Evolutionary conservation across 345 rosid species (phyloP).

Genomic region (Rubroshorea leprosula): DNA sequence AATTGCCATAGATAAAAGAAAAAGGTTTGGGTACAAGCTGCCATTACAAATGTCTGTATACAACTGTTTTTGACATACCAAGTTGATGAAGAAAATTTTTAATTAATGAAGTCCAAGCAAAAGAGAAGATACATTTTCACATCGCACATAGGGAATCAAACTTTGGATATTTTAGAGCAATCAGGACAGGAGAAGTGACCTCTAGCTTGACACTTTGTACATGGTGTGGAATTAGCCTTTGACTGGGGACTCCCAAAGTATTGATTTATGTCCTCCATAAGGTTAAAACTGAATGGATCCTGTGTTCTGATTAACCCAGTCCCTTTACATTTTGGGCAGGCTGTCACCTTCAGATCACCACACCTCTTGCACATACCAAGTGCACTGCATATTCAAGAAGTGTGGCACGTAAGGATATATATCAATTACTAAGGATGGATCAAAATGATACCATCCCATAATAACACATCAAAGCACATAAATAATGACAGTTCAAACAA

Average conservation of each 20-base stretch:
- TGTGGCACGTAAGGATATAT: constrained; percentile 12
- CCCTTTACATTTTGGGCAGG: constrained; percentile 79
- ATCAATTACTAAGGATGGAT: background rate
- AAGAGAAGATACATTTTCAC: background rate
- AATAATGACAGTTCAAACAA: background rate
- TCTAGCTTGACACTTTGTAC: constrained; percentile 56
- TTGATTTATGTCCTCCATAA: constrained; percentile 38
- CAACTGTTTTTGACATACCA: background rate
- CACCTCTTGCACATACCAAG: constrained; percentile 86
- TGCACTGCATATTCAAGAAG: constrained; percentile 41
- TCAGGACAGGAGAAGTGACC: constrained; percentile 72
- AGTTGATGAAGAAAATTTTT: background rate
- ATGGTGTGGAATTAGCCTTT: constrained; percentile 28
- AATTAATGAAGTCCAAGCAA: no score
- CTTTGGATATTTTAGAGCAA: constrained; percentile 38
- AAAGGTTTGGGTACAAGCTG: background rate
- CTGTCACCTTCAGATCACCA: constrained; percentile 65
- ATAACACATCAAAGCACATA: background rate
- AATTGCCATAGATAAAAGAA: background rate
- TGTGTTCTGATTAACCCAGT: constrained; percentile 53
- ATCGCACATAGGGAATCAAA: constrained; percentile 14
- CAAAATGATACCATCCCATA: background rate
- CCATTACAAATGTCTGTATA: no score
- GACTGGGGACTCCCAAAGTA: constrained; percentile 28
- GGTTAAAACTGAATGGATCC: constrained; percentile 39